phyloP scores from a whole-genome alignment of 148 eudicot genomes.

The Rhododendron vialii region DNA sequence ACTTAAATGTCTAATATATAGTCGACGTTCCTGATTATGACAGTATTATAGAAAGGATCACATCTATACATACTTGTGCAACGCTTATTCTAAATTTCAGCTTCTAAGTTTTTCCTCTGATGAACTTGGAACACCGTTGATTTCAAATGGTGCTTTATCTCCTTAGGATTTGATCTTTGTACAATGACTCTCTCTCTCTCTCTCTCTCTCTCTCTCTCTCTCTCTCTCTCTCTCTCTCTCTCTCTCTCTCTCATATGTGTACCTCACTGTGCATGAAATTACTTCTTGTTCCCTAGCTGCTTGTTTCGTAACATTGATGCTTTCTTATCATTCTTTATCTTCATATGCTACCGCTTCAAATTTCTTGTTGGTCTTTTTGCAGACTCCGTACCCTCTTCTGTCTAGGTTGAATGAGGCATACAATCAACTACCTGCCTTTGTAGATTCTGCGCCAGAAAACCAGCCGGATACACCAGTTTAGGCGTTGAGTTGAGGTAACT shows the following conservation, averaged over 20 bases:
- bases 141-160: not conserved
- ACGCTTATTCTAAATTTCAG: not conserved
- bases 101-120: not conserved
- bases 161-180: not conserved
- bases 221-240: not conserved
- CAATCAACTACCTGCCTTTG: conserved; percentile 54
- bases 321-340: not conserved
- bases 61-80: not conserved
- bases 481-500: conserved; percentile 5
- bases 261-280: not conserved
- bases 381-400: conserved; percentile 66
- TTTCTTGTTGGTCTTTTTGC: conserved; percentile 16
- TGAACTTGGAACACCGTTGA: not conserved
- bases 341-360: not conserved
- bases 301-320: not conserved
- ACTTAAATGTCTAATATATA: not conserved
- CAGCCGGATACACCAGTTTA: conserved; percentile 54
- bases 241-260: not conserved
- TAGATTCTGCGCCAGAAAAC: conserved; percentile 59
- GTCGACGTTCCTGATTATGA: not conserved
- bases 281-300: not conserved
- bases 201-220: not conserved
- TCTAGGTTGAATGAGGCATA: conserved; percentile 61
- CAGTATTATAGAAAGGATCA: not conserved
- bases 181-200: not conserved